phyloP scores from a whole-genome alignment of 345 rosid genomes.

The Diplotaxis tenuifolia region DNA sequence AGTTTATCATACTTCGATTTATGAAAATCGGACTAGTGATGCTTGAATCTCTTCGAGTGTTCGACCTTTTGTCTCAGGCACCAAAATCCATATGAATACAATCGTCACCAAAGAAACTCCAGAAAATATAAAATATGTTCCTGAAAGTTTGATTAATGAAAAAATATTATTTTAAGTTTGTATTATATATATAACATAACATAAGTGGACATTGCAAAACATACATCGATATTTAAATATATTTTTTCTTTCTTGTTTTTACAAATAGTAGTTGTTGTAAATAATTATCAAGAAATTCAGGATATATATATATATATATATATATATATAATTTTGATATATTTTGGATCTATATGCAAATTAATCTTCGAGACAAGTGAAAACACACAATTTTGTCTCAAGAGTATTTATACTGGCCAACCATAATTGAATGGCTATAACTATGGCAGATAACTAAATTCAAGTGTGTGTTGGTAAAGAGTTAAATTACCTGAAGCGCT shows the following conservation, averaged over 20 bases:
- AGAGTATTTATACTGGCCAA: not conserved
- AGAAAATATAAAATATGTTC: constrained; percentile 42
- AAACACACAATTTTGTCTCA: not conserved
- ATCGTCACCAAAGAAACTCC: constrained; percentile 29
- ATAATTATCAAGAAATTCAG: not conserved
- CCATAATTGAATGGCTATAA: not conserved
- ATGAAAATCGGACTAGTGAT: constrained; percentile 22
- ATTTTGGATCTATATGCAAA: not conserved
- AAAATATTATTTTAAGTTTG: not conserved
- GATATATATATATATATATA: not conserved
- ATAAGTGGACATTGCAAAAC: not conserved
- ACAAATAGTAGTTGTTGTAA: not conserved
- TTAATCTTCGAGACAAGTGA: not conserved
- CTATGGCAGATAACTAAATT: not conserved
- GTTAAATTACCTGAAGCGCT: constrained; percentile 31
- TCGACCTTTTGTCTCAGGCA: constrained; percentile 55
- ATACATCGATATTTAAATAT: not conserved
- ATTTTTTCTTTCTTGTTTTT: not conserved
- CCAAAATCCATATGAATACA: constrained; percentile 40
- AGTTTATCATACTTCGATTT: not conserved
- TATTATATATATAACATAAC: not conserved
- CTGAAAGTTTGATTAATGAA: constrained; percentile 14
- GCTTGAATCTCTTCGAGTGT: constrained; percentile 56
- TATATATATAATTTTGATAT: not conserved
- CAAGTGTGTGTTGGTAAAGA: not conserved